A percentile compares a stretch with the other conserved stretches of the same genome.
Evolutionary conservation across 805 yeast genomes (phyloP).

Genomic region (Priceomyces melissophilus): DNA sequence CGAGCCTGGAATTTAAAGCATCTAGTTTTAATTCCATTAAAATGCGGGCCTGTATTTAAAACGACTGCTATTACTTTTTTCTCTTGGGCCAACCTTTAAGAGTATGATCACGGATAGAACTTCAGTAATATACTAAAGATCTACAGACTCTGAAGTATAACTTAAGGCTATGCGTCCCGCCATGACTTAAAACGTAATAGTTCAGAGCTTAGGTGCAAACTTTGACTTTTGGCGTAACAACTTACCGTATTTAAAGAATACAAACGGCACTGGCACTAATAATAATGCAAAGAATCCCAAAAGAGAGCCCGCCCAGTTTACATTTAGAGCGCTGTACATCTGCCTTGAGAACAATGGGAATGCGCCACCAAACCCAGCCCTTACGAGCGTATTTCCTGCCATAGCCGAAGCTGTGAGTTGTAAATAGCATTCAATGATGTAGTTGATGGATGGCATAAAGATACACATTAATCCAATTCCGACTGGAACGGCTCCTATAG

Average conservation of each 20-base stretch:
- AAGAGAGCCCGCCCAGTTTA: constrained; percentile 48
- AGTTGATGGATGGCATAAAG: constrained; percentile 52
- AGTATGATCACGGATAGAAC: too few relatives aligned
- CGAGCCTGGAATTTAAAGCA: too few relatives aligned
- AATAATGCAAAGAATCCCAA: constrained; percentile 45
- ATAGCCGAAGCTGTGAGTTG: constrained; percentile 53
- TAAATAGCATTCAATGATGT: constrained; percentile 51
- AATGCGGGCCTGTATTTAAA: too few relatives aligned
- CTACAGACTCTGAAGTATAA: too few relatives aligned
- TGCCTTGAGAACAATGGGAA: constrained; percentile 51
- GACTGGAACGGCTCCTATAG: constrained; percentile 31
- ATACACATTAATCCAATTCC: constrained; percentile 43
- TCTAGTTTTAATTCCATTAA: too few relatives aligned
- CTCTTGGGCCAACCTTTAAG: too few relatives aligned
- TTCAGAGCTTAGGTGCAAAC: constrained; percentile 5
- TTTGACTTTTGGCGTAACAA: constrained; percentile 16
- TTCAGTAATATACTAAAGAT: too few relatives aligned
- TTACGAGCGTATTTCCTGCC: constrained; percentile 51
- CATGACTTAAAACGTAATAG: too few relatives aligned
- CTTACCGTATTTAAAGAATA: constrained; percentile 44
- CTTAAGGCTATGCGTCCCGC: too few relatives aligned
- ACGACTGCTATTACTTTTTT: too few relatives aligned
- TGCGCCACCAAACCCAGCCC: constrained; percentile 51
- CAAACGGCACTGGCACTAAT: constrained; percentile 49
- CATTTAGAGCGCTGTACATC: constrained; percentile 43